Percentiles rank a stretch among this genome's conserved stretches.
These are phyloP conservation scores for Huiozyma sinensis DNA, from an alignment of 805 yeast species.

Conservation along the genomic window DNA sequence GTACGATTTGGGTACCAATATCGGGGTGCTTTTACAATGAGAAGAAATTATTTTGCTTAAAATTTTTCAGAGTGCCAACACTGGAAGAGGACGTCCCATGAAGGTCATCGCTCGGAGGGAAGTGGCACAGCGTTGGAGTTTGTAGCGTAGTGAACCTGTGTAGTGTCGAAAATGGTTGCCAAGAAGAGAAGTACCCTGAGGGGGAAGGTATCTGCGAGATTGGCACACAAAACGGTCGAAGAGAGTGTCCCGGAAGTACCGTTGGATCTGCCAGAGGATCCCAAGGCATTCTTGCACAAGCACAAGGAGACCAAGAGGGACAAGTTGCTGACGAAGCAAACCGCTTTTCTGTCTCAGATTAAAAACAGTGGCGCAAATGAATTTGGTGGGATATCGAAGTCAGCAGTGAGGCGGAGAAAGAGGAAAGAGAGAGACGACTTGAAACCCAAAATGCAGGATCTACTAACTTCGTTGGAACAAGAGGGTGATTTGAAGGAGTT, in stretches of 20 bases:
- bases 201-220: conserved; percentile 29
- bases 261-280: conserved; percentile 16
- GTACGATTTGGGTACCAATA: no score
- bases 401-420: conserved; percentile 53
- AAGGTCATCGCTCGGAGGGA: no score
- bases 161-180: conserved; percentile 29
- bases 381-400: conserved; percentile 49
- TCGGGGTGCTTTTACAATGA: background rate
- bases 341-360: conserved; percentile 24
- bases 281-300: conserved; percentile 41
- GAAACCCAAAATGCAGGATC: conserved; percentile 57
- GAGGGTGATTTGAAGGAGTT: conserved; percentile 15
- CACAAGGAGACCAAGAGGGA: conserved; percentile 44
- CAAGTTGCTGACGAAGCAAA: conserved; percentile 33
- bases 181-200: conserved; percentile 39
- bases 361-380: conserved; percentile 14
- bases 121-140: no score
- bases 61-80: no score
- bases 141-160: background rate
- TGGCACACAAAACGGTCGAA: conserved; percentile 6
- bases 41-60: background rate
- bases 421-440: conserved; percentile 52
- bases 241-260: conserved; percentile 1
- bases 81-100: no score
- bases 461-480: conserved; percentile 41